Evolutionary conservation across 495 filamentous ascomycete species (phyloP), one percentile per base, ranked within the genome.

Genomic region (Aspergillus haitiensis): DNA sequence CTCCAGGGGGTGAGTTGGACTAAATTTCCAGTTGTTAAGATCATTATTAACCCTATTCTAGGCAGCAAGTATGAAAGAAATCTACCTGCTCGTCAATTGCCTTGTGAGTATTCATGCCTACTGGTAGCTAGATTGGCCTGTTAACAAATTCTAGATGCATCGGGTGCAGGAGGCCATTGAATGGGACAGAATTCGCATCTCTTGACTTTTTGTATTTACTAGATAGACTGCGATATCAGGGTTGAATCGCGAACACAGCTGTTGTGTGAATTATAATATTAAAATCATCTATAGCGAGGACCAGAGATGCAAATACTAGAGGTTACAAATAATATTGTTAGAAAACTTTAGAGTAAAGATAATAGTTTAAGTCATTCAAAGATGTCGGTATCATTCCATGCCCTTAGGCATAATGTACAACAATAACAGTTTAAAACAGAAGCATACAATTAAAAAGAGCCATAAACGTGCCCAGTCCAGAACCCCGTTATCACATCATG

Each of bases 61-160:
- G 92, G 93, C 56, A 96, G 91, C 56, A 98, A 98, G 81, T 98
- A 88, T 74, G 94, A 98, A 76, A 84, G 94, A 70, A 99, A 98
- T 70, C 69, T 99, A 45, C 92, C 92, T 21, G 79, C 81, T 53
- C 92, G 84, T 27, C 86, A 84, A 67, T 78, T 93, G 27, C 87
- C 90, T 60, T 88, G 93, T 96, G 79, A 78, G 93, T 84, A 21
- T 13, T 42, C n/a, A 21, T 45, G 12, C n/a, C 4, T 32, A 16
- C 32, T 9, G 15, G 9, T 15, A 39, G 42, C 46, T 12, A 10
- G 1, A 46, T 51, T 13, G 31, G 36, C 27, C 11, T n/a, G 56
- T 36, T 63, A 21, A 56, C 39, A 44, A 21, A 21, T n/a, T 47
- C 31, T 33, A 67, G 65, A 64, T 45, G 61, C 61, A 27, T 56